These are phyloP conservation scores for Helicocarpus griseus DNA, from an alignment of 2,329 filamentous ascomycete species.

Conservation along the genomic window DNA sequence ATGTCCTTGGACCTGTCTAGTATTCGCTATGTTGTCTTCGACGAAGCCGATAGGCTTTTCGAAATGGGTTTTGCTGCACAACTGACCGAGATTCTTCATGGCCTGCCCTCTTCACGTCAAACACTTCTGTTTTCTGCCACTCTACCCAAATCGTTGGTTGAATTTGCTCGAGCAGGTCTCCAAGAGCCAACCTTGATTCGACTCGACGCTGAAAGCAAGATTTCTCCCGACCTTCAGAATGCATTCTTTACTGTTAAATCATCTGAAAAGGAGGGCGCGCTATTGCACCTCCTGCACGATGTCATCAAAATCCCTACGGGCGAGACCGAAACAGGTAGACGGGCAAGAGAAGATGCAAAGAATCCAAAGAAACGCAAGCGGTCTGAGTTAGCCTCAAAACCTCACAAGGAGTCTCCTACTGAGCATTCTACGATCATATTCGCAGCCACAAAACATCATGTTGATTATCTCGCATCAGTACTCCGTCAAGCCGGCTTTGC, in stretches of 20 bases:
- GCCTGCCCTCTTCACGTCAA: slow-evolving; percentile 72
- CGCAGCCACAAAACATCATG: slow-evolving; percentile 90
- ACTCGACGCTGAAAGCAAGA: slow-evolving; percentile 87
- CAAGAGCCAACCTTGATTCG: slow-evolving; percentile 87
- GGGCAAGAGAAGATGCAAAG: slow-evolving; percentile 37
- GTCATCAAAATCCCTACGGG: slow-evolving; percentile 83
- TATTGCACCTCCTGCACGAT: slow-evolving; percentile 81
- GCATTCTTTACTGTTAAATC: slow-evolving; percentile 92
- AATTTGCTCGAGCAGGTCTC: slow-evolving; percentile 86
- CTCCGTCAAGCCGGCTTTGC: slow-evolving; percentile 74
- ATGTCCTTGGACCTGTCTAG: slow-evolving; percentile 89
- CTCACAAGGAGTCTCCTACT: slow-evolving; percentile 61
- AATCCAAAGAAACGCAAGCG: slow-evolving; percentile 38
- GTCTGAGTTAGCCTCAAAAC: slow-evolving; percentile 40
- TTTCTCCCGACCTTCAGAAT: slow-evolving; percentile 90
- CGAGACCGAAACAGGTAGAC: slow-evolving; percentile 43
- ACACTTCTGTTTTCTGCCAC: slow-evolving; percentile 94
- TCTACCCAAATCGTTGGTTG: slow-evolving; percentile 83
- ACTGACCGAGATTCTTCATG: slow-evolving; percentile 83
- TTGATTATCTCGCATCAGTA: slow-evolving; percentile 81
- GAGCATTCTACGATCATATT: slow-evolving; percentile 93
- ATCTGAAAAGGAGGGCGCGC: slow-evolving; percentile 83
- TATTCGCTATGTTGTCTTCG: slow-evolving; percentile 89
- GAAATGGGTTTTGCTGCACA: slow-evolving; percentile 98
- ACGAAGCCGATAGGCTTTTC: slow-evolving; percentile 92